phyloP scores from a whole-genome alignment of 2,329 filamentous ascomycete species.

The Drechslerella stenobrocha region DNA sequence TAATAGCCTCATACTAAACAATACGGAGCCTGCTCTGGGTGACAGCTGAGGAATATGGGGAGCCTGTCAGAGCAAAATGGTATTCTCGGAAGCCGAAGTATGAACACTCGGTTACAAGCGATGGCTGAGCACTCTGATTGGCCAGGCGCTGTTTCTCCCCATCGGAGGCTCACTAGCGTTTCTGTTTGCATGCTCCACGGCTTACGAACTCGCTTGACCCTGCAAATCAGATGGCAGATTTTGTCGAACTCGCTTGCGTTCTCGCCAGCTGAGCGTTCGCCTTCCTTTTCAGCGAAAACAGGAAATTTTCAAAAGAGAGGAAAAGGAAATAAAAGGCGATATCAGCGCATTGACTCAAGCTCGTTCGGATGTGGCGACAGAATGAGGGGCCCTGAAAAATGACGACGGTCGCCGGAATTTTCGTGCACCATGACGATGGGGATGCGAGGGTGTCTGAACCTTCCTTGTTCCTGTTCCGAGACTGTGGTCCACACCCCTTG shows the following conservation, averaged over 20 bases:
- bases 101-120: conserved; percentile 48
- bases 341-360: not conserved
- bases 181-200: conserved; percentile 48
- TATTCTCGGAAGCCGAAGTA: conserved; percentile 30
- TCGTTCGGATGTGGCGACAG: no score
- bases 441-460: conserved; percentile 22
- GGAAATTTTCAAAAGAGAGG: conserved; percentile 8
- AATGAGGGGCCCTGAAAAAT: not conserved
- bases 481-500: conserved; percentile 41
- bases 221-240: conserved; percentile 44
- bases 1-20: conserved; percentile 37
- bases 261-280: conserved; percentile 30
- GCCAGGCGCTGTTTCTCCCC: conserved; percentile 19
- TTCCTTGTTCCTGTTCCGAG: conserved; percentile 47
- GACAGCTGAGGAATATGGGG: conserved; percentile 21
- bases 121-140: conserved; percentile 41
- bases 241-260: conserved; percentile 22
- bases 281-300: conserved; percentile 20
- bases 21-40: conserved; percentile 3
- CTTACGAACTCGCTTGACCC: conserved; percentile 48
- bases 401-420: not conserved
- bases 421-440: conserved; percentile 32
- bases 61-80: conserved; percentile 10
- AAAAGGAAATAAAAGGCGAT: not conserved
- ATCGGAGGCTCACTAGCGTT: conserved; percentile 48